These are phyloP conservation scores for Leccinum rimulosum DNA, from an alignment of 768 basidiomycete genomes.

Conservation along the genomic window DNA sequence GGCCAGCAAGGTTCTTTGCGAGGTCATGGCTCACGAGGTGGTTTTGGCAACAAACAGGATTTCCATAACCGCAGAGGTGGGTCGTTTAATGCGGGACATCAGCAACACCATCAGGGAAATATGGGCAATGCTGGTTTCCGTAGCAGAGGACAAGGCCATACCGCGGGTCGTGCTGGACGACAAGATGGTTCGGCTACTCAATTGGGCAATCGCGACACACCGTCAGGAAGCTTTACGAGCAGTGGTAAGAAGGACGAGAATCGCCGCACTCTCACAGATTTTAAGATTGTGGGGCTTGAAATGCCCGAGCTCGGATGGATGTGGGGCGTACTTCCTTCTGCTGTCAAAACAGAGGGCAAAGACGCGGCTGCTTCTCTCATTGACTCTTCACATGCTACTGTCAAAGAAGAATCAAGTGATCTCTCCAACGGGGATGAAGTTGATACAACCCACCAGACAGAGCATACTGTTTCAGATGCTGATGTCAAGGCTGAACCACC, in stretches of 20 bases:
- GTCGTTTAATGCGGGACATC: conserved; percentile 54
- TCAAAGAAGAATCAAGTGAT: conserved; percentile 33
- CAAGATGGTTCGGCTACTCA: conserved; percentile 34
- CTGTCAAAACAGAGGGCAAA: conserved; percentile 37
- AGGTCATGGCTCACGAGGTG: conserved; percentile 63
- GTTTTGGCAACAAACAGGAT: conserved; percentile 60
- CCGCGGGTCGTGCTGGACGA: conserved; percentile 36
- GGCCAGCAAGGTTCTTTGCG: conserved; percentile 51
- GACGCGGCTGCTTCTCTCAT: conserved; percentile 31
- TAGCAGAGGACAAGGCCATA: conserved; percentile 61
- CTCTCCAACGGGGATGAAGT: conserved; percentile 16
- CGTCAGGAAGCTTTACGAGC: conserved; percentile 42
- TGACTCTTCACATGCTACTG: conserved; percentile 31
- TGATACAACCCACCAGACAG: conserved; percentile 20
- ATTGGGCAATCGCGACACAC: conserved; percentile 52
- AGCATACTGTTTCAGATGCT: conserved; percentile 26
- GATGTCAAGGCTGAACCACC: conserved; percentile 33
- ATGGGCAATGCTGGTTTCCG: conserved; percentile 47
- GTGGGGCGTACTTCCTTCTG: conserved; percentile 67
- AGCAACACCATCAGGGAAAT: conserved; percentile 35
- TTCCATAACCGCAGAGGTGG: conserved; percentile 64
- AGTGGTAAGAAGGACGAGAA: conserved; percentile 84
- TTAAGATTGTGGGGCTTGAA: conserved; percentile 91
- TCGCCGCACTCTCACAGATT: conserved; percentile 92
- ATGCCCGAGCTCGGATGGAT: conserved; percentile 81